Evolutionary conservation across 208 protist species (phyloP), one percentile per base, ranked within the genome.

Genomic region (Trypanosoma mega): DNA sequence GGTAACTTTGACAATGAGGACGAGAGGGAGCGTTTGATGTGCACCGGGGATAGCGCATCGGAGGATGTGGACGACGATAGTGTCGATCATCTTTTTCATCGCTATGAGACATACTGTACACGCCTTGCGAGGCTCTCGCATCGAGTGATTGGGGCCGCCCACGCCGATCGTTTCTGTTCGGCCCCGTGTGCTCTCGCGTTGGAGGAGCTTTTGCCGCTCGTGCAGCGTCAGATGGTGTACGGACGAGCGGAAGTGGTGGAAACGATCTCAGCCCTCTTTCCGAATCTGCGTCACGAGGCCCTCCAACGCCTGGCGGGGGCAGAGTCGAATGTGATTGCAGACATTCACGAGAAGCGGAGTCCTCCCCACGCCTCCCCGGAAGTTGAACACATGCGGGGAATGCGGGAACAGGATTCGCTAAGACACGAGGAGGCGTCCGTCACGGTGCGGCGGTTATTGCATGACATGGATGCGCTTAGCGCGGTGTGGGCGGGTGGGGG

Each of bases 131-230:
- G n/a, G n/a, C n/a, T n/a, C n/a, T n/a, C n/a, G n/a, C n/a, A n/a
- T n/a, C n/a, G n/a, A n/a, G n/a, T n/a, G 63, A 27, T 66, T 11
- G 78, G 72, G 14, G 68, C 58, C 43, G 54, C 31, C 33, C 58
- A 80, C 39, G 48, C 57, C 2, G 71, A 85, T 50, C 79, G 87
- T 39, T 93, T 93, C 68, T 93, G 87, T 66, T 71, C 73, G 9
- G 21, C 63, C 11, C 68, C 74, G 51, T 93, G 87, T 62, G 68
- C 74, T 23, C 65, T 81, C 18, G 1, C 45, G 12, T 83, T 81
- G 70, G 50, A 50, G 41, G 73, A 48, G 16, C 52, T 93, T 4
- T 8, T 54, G 30, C 26, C 44, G 12, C 50, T 43, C 5, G 66
- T 90, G 14, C 60, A 39, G 12, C 39, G 21, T 14, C 70, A 72